These are phyloP conservation scores for Xylaria cubensis DNA, from an alignment of 495 filamentous ascomycete species.

Conservation along the genomic window DNA sequence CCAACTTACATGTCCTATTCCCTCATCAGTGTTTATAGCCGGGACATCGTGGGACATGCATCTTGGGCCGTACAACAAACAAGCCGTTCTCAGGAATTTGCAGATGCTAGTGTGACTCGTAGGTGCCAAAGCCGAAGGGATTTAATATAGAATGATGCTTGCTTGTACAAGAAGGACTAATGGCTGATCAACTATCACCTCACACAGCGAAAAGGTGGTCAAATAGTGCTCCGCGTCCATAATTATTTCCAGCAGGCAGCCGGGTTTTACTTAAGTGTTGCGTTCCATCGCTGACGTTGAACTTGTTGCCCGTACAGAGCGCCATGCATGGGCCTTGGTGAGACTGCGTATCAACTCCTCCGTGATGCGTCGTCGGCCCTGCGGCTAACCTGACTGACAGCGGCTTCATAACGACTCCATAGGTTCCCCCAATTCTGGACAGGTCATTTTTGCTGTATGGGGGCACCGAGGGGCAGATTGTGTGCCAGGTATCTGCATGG, in stretches of 20 bases:
- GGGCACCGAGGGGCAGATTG: constrained; percentile 10
- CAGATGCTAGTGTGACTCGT: constrained; percentile 8
- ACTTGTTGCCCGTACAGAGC: constrained; percentile 11
- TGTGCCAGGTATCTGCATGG: constrained; percentile 20
- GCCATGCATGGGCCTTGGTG: constrained; percentile 23
- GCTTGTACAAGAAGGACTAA: not conserved
- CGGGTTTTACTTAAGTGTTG: constrained; percentile 12
- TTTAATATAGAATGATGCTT: not conserved
- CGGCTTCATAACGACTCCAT: constrained; percentile 4
- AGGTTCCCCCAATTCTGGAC: constrained; percentile 18
- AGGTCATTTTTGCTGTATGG: constrained; percentile 16
- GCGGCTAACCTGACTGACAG: constrained; percentile 20
- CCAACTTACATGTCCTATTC: not conserved
- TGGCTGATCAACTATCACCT: not conserved
- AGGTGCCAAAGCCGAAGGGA: not conserved
- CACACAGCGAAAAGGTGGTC: constrained; percentile 4
- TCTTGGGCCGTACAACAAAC: constrained; percentile 7
- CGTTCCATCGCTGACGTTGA: constrained; percentile 26
- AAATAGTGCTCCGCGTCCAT: not conserved
- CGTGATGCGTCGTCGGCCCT: constrained; percentile 23
- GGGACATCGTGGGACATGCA: constrained; percentile 16
- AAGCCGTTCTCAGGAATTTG: constrained; percentile 3
- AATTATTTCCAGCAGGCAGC: constrained; percentile 18
- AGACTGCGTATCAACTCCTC: constrained; percentile 26
- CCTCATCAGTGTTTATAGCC: constrained; percentile 6